Base-by-base conservation (phyloP, 768 basidiomycete genomes). In the Mycena pura region DNA sequence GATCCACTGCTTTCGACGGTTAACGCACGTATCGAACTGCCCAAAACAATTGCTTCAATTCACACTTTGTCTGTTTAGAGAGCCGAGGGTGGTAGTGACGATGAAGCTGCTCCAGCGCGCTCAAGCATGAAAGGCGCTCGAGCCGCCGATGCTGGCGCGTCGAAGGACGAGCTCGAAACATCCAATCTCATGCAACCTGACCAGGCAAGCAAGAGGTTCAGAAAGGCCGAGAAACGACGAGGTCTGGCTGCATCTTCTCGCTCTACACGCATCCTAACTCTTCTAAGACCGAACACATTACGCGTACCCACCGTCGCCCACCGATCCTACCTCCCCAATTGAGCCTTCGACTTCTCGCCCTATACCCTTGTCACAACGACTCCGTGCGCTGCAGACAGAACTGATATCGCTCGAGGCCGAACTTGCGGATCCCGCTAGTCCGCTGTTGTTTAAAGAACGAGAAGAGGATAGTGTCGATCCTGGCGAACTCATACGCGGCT, bases 381-480 rank as follows among this genome's bases (percentile, higher is more conserved):
- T 95, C 21, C 83, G 84, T 9, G 73, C 78, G 2, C 80, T 99
- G 8, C 91, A 94, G 61, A 82, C 83, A 2, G 96, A 99, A 69
- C 79, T 98, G 1, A 74, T 83, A 0, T 82, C 92, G 27, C 81
- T 99, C 4, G 96, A 99, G 72, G 72, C 78, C 1, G 93, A 96
- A 69, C 79, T 96, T n/a, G 81, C 87, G 0, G 91, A 93, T 65
- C 92, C 91, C 10, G 84, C 91, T 3, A 93, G 90, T 70, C 89
- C 89, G 15, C 76, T 86, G 13, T 69, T 91, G 24, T 80, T 80
- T 46, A 83, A 82, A 55, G 88, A 88, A 57, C 77, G 81, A 25
- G 84, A 86, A 53, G 82, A 84, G 40, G 83, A 84, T 38, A 81
- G 83, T 48, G 82, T 87, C 19, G 89, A 92, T 73, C 85, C 91